Evolutionary conservation across 345 rosid genomes (phyloP).

Genomic region (Triadica sebifera): DNA sequence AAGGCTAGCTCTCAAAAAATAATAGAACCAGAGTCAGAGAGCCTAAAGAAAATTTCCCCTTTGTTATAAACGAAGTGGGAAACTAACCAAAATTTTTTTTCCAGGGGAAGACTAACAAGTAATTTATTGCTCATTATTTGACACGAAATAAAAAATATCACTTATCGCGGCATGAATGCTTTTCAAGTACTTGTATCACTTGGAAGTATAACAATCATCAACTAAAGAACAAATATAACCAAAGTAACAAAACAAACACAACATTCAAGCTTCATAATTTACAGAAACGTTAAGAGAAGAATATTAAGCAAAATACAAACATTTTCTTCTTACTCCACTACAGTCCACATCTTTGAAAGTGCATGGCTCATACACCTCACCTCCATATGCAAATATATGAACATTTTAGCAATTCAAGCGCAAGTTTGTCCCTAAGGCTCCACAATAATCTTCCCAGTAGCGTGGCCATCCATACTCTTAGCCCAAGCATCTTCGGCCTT

Average conservation of each 20-base stretch:
- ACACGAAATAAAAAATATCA: too few species aligned
- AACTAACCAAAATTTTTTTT: too few species aligned
- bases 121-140: too few species aligned
- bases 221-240: background rate
- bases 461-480: constrained; percentile 27
- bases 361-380: background rate
- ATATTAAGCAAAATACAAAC: background rate
- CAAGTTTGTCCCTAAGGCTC: constrained; percentile 16
- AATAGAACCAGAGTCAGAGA: too few species aligned
- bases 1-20: too few species aligned
- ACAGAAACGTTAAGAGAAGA: background rate
- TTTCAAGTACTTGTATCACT: too few species aligned
- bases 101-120: too few species aligned
- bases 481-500: constrained; percentile 35
- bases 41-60: too few species aligned
- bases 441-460: constrained; percentile 31
- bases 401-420: background rate
- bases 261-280: background rate
- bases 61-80: too few species aligned
- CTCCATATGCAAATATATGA: background rate
- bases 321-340: background rate
- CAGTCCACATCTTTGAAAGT: background rate
- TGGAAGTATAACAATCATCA: too few species aligned
- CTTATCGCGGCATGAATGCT: too few species aligned
- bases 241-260: background rate